Percentiles rank a stretch among this genome's conserved stretches.
Evolutionary conservation across 352 stramenopile species (phyloP).

Genomic region (Phytopythium kandeliae): DNA sequence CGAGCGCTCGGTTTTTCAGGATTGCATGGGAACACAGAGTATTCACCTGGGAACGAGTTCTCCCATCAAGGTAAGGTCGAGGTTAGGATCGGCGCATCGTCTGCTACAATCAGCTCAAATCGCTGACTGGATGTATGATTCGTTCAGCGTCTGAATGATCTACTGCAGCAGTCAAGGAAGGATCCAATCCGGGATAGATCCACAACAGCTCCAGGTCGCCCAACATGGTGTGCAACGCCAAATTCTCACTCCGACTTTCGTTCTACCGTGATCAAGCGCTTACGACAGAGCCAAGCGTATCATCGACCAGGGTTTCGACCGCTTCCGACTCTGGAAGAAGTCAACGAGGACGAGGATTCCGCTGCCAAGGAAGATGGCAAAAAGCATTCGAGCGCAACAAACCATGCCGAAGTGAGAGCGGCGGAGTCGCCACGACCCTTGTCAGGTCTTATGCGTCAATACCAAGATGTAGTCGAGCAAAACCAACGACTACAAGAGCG

Average conservation of each 20-base stretch:
- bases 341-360: conserved; percentile 7
- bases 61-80: not conserved
- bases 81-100: no score
- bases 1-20: no score
- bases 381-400: not conserved
- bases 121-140: not conserved
- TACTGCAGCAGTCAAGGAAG: conserved; percentile 12
- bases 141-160: conserved; percentile 25
- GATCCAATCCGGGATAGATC: no score
- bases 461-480: conserved; percentile 18
- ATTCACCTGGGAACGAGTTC: not conserved
- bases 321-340: conserved; percentile 8
- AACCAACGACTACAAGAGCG: conserved; percentile 28
- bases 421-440: not conserved
- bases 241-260: conserved; percentile 9
- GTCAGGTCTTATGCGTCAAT: not conserved
- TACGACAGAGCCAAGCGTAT: conserved; percentile 3
- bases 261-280: conserved; percentile 12
- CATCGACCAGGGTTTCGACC: not conserved
- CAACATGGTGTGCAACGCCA: no score
- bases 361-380: not conserved
- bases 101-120: no score
- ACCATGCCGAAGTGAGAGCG: not conserved
- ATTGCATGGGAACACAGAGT: no score
- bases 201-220: not conserved